Conservation (phyloP, 805 yeast species). For the Ogataea nonfermentans region DNA sequence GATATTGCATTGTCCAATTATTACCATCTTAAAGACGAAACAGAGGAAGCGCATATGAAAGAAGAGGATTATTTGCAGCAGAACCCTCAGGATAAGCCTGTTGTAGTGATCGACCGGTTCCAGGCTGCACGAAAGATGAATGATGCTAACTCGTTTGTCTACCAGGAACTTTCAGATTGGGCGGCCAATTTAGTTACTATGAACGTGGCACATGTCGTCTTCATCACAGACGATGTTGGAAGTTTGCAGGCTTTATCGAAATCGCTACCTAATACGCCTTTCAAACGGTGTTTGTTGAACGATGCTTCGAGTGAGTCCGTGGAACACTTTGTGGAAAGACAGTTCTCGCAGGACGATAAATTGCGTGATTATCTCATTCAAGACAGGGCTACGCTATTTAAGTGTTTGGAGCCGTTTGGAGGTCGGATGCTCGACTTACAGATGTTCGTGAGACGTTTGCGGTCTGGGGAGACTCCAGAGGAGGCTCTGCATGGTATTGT, state of each 20-base stretch:
- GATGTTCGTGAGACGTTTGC: conserved; percentile 81
- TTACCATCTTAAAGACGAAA: conserved; percentile 28
- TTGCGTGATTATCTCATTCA: conserved; percentile 22
- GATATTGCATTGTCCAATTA: conserved; percentile 53
- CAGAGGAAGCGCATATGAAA: conserved; percentile 36
- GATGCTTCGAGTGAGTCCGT: conserved; percentile 81
- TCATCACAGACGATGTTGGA: conserved; percentile 83
- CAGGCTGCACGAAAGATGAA: conserved; percentile 53
- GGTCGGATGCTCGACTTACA: conserved; percentile 95
- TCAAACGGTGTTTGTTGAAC: conserved; percentile 67
- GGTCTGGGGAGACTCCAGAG: conserved; percentile 79
- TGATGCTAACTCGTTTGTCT: conserved; percentile 59
- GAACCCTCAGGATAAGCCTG: conserved; percentile 83
- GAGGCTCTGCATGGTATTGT: conserved; percentile 80
- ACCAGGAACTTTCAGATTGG: conserved; percentile 83
- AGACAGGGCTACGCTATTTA: conserved; percentile 41
- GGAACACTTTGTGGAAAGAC: conserved; percentile 61
- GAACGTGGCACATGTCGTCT: conserved; percentile 86
- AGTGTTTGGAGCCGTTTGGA: conserved; percentile 73
- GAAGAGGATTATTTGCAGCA: conserved; percentile 83
- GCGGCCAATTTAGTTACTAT: conserved; percentile 71
- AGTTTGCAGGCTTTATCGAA: conserved; percentile 63
- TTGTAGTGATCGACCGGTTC: conserved; percentile 77
- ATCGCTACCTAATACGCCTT: conserved; percentile 83
- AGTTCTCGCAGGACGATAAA: conserved; percentile 37